These are phyloP conservation scores for Pyrenophora tritici-repentis DNA, from an alignment of 2,329 filamentous ascomycete species.

Conservation along the genomic window DNA sequence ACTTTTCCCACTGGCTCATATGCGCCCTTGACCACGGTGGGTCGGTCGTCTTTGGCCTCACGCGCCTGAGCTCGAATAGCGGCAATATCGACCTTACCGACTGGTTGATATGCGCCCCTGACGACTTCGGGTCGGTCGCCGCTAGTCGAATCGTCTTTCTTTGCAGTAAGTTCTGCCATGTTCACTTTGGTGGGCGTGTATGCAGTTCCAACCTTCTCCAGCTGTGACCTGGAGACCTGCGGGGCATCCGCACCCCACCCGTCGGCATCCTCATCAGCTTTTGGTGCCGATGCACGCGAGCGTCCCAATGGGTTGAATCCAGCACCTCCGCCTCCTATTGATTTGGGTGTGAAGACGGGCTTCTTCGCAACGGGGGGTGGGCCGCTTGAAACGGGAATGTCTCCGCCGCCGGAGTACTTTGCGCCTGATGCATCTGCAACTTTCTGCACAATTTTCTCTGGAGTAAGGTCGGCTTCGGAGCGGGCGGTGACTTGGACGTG, in stretches of 20 bases:
- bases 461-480: constrained; percentile 84
- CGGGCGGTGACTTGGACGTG: constrained; percentile 97
- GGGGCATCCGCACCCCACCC: constrained; percentile 96
- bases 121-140: constrained; percentile 67
- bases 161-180: constrained; percentile 80
- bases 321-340: constrained; percentile 58
- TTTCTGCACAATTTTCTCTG: constrained; percentile 88
- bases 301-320: constrained; percentile 73
- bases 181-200: constrained; percentile 97
- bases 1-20: constrained; percentile 97
- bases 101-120: constrained; percentile 84
- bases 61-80: constrained; percentile 78
- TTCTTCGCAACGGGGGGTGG: constrained; percentile 78
- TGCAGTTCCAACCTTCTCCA: constrained; percentile 89
- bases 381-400: constrained; percentile 60
- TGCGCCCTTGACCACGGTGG: constrained; percentile 83
- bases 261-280: constrained; percentile 73
- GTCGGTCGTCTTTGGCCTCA: constrained; percentile 72
- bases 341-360: constrained; percentile 86
- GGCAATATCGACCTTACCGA: constrained; percentile 97
- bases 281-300: constrained; percentile 59
- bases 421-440: constrained; percentile 92
- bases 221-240: constrained; percentile 80
- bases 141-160: constrained; percentile 67
- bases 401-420: constrained; percentile 79